Base-by-base conservation (phyloP, 1,284 basidiomycete species). In the Thelephora terrestris region DNA sequence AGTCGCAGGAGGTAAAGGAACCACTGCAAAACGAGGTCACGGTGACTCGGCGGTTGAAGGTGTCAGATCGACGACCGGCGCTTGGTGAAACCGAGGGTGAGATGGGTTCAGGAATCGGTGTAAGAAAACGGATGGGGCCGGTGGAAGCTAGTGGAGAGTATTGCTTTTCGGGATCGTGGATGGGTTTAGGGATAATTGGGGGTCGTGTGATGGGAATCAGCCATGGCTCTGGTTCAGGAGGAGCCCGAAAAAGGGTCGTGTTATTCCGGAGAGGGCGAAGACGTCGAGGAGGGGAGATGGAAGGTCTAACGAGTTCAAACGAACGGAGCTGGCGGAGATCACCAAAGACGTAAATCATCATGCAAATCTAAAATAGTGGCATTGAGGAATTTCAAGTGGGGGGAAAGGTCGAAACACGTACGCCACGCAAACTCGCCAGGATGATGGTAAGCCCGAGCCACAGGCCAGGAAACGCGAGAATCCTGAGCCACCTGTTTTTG, bases 331-430 rank as follows among this genome's bases (percentile, higher is more conserved):
- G 86, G 7, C 85, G 71, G 25, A 86, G 68, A 62, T 89, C 85
- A n/a, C 85, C 85, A 57, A 88, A 86, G 21, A 89, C 58, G 60
- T 86, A 89, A 12, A 89, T 78, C 61, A 85, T 83, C 52, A 88
- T 73, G 55, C 66, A 69, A 27, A 68, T 61, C 64, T 60, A 47
- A 4, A 17, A 0, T 18, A 27, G 25, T 27, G 14, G 12, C 27
- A 39, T 2, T 37, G 50, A 23, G 58, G n/a, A n/a, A n/a, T 21
- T 42, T 20, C 21, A 45, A n/a, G 18, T 16, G 21, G 43, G 21
- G 17, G 27, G 16, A 46, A 37, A 9, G 23, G 36, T 9, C 47
- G n/a, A 23, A 14, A 29, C 18, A 61, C 66, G 49, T 50, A 70
- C 76, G 2, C 85, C 85, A 55, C 85, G 76, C 38, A 85, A 57